These are phyloP conservation scores for Cryptococcus neoformans DNA, from an alignment of 1,284 basidiomycete species.

Conservation along the genomic window DNA sequence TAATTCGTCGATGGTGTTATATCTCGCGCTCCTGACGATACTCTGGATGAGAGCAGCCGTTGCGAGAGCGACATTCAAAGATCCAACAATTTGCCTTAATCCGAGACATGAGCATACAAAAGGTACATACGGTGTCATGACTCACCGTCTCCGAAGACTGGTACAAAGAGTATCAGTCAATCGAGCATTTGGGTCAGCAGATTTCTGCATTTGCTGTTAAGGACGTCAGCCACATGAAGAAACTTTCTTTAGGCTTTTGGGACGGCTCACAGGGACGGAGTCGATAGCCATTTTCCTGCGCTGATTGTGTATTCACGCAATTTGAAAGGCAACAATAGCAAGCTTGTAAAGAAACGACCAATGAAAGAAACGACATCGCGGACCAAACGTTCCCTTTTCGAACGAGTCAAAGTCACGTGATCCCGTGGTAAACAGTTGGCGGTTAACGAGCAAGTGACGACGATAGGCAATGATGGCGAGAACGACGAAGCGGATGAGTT, in stretches of 20 bases:
- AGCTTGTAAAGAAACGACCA: background rate
- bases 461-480: no score
- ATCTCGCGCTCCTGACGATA: constrained; percentile 81
- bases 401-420: no score
- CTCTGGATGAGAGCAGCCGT: constrained; percentile 83
- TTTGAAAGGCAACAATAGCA: background rate
- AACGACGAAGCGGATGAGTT: no score
- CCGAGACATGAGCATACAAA: constrained; percentile 1
- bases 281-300: constrained; percentile 4
- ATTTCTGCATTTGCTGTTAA: constrained; percentile 17
- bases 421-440: no score
- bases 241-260: background rate
- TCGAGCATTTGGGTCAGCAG: constrained; percentile 37
- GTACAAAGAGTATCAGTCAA: constrained; percentile 65
- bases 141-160: constrained; percentile 65
- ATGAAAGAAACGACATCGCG: background rate
- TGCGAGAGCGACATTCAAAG: constrained; percentile 80
- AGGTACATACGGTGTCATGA: no score
- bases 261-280: constrained; percentile 1
- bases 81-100: constrained; percentile 75
- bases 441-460: no score
- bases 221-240: no score
- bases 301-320: background rate
- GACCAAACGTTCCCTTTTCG: background rate
- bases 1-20: constrained; percentile 82